Evolutionary conservation across 495 filamentous ascomycete genomes (phyloP), one percentile per base, ranked within the genome.

Genomic region (Pyronema domesticum): DNA sequence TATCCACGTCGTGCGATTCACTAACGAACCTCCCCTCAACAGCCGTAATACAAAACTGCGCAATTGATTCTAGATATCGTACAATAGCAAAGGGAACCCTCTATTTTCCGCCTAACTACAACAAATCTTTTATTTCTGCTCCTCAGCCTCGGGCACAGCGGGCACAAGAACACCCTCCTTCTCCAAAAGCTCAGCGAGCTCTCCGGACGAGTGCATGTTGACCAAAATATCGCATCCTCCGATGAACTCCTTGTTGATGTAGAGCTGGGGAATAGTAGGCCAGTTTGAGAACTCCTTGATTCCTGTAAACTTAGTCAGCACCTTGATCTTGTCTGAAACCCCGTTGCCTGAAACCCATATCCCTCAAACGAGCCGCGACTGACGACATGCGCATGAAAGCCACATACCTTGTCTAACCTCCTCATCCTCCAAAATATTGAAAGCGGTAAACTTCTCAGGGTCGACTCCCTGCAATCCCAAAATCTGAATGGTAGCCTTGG

Each of bases 221-320:
- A 96, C 81, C 62, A 98, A 67, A 54, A 98, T 98, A 71, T 98
- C 93, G 66, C 91, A 96, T 1, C 91, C 91, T 53, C 91, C 93
- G 55, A 98, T 75, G 65, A 98, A 98, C 66, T 96, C 87, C 69
- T 89, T 89, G 50, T 91, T 77, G 48, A 98, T 73, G 69, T 96
- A 98, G 34, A 98, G 75, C 67, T 96, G 91, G 0, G 91, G 91
- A 67, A 98, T 96, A 18, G 91, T 98, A 7, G 91, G 91, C 91
- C 91, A 98, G 64, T 95, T 89, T 4, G 87, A 94, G 74, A 86
- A 98, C 67, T 98, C 89, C 68, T 98, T 98, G 69, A 98, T 89
- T 42, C 93, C 89, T 95, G 54, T 54, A 5, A 45, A 30, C 44
- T 51, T 40, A 54, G 5, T 51, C 54, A 53, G 17, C 54, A 53